phyloP scores from a whole-genome alignment of 2,329 filamentous ascomycete genomes.

The Myriosclerotinia scirpicola region DNA sequence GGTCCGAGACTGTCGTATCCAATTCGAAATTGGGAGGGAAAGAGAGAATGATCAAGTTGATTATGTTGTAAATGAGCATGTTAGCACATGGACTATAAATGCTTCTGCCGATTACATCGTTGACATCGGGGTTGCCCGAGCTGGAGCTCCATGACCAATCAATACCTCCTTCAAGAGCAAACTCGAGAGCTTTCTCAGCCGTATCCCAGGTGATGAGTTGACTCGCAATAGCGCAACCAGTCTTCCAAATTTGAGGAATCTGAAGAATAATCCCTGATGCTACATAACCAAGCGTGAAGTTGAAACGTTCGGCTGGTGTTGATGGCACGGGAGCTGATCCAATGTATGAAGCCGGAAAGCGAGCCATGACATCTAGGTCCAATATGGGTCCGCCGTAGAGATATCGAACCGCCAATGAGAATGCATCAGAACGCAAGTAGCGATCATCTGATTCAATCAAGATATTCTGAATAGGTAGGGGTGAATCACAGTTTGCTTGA shows the following conservation, averaged over 20 bases:
- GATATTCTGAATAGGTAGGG: conserved; percentile 42
- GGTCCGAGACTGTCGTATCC: conserved; percentile 50
- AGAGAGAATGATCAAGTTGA: conserved; percentile 60
- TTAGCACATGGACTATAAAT: conserved; percentile 57
- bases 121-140: conserved; percentile 37
- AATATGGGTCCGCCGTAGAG: conserved; percentile 57
- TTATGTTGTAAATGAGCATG: conserved; percentile 53
- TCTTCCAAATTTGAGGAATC: conserved; percentile 54
- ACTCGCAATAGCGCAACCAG: conserved; percentile 60
- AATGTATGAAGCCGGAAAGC: conserved; percentile 26
- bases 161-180: conserved; percentile 52
- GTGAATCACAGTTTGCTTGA: conserved; percentile 37
- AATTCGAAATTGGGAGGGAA: conserved; percentile 62
- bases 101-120: conserved; percentile 40
- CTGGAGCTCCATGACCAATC: conserved; percentile 42
- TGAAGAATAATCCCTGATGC: conserved; percentile 60
- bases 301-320: conserved; percentile 47
- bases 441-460: conserved; percentile 52
- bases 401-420: conserved; percentile 57
- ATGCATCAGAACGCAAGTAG: conserved; percentile 56
- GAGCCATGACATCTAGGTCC: conserved; percentile 32
- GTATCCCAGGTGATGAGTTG: conserved; percentile 62
- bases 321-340: conserved; percentile 42
- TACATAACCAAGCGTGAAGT: conserved; percentile 63
- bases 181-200: conserved; percentile 60